A percentile compares a stretch with the other conserved stretches of the same genome.
These are phyloP conservation scores for Salix viminalis DNA, from an alignment of 345 rosid genomes.

Conservation along the genomic window DNA sequence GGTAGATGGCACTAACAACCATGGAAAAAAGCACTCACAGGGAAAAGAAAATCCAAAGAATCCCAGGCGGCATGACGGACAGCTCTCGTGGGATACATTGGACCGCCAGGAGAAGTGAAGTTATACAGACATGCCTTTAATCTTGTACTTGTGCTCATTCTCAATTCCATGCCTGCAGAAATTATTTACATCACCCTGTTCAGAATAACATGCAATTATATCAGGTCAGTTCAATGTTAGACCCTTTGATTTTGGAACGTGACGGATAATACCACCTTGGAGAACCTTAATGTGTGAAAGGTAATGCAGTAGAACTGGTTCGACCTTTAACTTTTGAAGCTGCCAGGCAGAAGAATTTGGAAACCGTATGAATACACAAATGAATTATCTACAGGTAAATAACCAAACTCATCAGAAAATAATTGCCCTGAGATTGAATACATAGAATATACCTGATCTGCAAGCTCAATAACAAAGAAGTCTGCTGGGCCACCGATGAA, in stretches of 20 bases:
- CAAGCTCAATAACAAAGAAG: constrained; percentile 81
- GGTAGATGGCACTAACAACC: neutral
- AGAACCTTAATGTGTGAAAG: constrained; percentile 79
- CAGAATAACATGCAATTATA: neutral
- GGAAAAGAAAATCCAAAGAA: constrained; percentile 83
- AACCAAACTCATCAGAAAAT: neutral
- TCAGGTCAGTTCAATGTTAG: neutral
- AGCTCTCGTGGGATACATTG: constrained; percentile 97
- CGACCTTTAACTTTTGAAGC: constrained; percentile 98
- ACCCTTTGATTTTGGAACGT: neutral
- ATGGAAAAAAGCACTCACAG: constrained; percentile 51
- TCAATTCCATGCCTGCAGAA: constrained; percentile 77
- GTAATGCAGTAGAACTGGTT: constrained; percentile 89
- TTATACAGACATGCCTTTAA: constrained; percentile 88
- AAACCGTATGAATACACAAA: neutral
- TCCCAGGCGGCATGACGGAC: constrained; percentile 99
- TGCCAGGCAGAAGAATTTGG: constrained; percentile 24
- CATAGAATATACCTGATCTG: constrained; percentile 70
- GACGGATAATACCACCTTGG: constrained; percentile 43
- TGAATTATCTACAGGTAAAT: neutral
- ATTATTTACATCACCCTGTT: neutral
- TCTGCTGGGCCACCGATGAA: constrained; percentile 86
- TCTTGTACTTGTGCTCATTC: constrained; percentile 95
- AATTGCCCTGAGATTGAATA: neutral
- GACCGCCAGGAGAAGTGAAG: constrained; percentile 96